Base-by-base conservation (phyloP, 208 protist genomes). In the Wallacemonas collosoma region DNA sequence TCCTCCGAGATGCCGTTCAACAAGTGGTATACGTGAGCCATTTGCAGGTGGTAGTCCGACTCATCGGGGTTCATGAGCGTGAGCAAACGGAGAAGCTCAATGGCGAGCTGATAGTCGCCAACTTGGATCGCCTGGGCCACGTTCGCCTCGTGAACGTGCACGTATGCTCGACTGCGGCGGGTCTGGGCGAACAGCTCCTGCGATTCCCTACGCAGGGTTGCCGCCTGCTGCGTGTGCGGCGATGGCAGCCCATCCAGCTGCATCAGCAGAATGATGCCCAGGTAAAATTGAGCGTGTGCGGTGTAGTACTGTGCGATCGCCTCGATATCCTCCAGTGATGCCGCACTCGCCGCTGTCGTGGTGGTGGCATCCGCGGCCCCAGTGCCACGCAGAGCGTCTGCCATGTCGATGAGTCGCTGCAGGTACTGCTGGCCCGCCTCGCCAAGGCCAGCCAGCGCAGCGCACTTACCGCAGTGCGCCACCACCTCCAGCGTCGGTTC, bases 391-490 rank as follows among this genome's bases (percentile, higher is more conserved):
- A 79, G 50, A 14, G 57, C 68, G 47, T 75, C 65, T 12, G 84
- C 82, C 36, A 89, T 54, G 12, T 68, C 43, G 17, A 93, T 63
- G 12, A 93, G 77, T 15, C 79, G 80, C 12, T 65, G 41, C 50
- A 95, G 81, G 66, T 90, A 76, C 36, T 53, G 60, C 41, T 83
- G 76, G 2, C 88, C 88, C 15, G 57, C 83, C 12, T 89, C 85
- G 43, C 61, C 71, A 38, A 86, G 58, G n/a, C 85, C 90, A 1
- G 88, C 88, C 71, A 94, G 84, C 35, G 85, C 75, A 3, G 92
- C 92, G 61, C 89, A 97, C 80, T 93, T 90, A 50, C 88, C 88
- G 65, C 88, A 92, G 76, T 93, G 88, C 9, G 86, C 88, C 47
- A 95, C 66, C 51, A 94, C 80, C 26, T 81, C 86, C 80, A 94